Conservation (phyloP, 2,329 filamentous ascomycete species). For the Diaporthe sp. region DNA sequence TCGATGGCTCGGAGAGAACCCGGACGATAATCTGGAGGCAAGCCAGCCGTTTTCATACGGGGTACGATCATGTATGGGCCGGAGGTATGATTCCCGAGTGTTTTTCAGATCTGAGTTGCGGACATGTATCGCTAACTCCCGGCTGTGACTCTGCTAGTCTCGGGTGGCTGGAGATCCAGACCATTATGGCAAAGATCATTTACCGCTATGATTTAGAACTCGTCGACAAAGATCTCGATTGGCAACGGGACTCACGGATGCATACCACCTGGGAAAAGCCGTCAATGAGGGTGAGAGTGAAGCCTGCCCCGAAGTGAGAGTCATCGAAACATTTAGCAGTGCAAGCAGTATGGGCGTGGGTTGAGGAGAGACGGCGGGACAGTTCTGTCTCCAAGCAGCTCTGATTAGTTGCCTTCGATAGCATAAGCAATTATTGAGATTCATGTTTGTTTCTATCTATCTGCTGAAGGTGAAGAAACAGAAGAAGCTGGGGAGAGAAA, state of each 20-base stretch:
- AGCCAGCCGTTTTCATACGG: slow-evolving; percentile 43
- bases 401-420: not conserved
- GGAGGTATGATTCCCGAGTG: too few species aligned
- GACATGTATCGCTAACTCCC: not conserved
- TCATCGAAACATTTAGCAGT: not conserved
- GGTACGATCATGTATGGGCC: not conserved
- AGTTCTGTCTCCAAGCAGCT: not conserved
- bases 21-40: slow-evolving; percentile 43
- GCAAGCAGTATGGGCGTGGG: not conserved
- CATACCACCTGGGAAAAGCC: slow-evolving; percentile 48
- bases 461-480: not conserved
- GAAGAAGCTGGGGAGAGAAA: not conserved
- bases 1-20: slow-evolving; percentile 42
- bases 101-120: too few species aligned
- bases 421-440: not conserved
- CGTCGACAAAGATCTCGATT: slow-evolving; percentile 44
- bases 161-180: slow-evolving; percentile 43
- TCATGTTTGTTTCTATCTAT: not conserved
- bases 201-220: slow-evolving; percentile 46
- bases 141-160: slow-evolving; percentile 34
- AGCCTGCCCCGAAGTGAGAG: not conserved
- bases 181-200: slow-evolving; percentile 45
- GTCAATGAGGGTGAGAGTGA: slow-evolving; percentile 39
- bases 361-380: not conserved
- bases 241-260: slow-evolving; percentile 45